phyloP scores from a whole-genome alignment of 1,139 yeast species.

The Pichia sp. region DNA sequence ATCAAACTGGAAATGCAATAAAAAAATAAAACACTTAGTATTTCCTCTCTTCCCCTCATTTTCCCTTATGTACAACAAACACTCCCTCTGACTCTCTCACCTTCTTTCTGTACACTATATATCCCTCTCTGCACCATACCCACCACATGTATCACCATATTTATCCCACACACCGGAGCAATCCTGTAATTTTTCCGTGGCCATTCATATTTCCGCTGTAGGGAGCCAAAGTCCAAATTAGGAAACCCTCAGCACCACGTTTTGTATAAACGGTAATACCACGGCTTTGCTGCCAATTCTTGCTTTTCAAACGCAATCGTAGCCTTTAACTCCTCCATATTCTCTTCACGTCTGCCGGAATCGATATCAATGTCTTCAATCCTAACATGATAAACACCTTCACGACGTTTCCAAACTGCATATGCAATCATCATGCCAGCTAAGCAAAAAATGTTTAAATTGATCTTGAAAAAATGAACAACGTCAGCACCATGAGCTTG shows the following conservation, averaged over 20 bases:
- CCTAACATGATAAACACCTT: slow-evolving; percentile 20
- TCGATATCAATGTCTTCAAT: slow-evolving; percentile 54
- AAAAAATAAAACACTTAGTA: too few relatives aligned
- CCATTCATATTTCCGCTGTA: background rate
- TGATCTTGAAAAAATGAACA: slow-evolving; percentile 50
- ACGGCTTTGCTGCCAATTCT: slow-evolving; percentile 46
- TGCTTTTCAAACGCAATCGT: slow-evolving; percentile 58
- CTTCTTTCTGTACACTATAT: too few relatives aligned
- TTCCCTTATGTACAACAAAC: too few relatives aligned
- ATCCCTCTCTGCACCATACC: too few relatives aligned
- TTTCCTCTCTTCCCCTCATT: too few relatives aligned
- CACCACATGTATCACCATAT: too few relatives aligned
- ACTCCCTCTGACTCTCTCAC: too few relatives aligned
- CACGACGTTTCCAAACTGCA: slow-evolving; percentile 45
- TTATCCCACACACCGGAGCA: too few relatives aligned
- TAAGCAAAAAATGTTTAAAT: slow-evolving; percentile 55
- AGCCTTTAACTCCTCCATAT: slow-evolving; percentile 56
- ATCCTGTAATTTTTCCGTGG: background rate
- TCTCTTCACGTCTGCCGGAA: slow-evolving; percentile 63
- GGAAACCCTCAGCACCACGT: slow-evolving; percentile 43
- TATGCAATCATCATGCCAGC: slow-evolving; percentile 37
- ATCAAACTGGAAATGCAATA: too few relatives aligned
- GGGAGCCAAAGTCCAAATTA: background rate
- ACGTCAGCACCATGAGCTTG: background rate
- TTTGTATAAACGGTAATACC: slow-evolving; percentile 45